Evolutionary conservation across 441 rosid species (phyloP), one percentile per base, ranked within the genome.

Genomic region (Mallotus repandus): DNA sequence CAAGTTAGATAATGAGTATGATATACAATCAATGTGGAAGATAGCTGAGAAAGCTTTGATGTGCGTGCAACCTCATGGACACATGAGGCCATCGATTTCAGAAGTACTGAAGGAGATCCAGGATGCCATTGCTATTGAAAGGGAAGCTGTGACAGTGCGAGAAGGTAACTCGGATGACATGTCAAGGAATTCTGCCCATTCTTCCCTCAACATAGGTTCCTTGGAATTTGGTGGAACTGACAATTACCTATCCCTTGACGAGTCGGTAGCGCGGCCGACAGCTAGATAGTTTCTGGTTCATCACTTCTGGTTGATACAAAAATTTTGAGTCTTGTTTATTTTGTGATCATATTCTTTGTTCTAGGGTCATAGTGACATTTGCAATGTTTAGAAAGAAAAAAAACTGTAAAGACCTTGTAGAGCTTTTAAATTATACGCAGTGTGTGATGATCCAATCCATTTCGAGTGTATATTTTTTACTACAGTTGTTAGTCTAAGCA

Each of bases 11-110:
- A 81, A 86, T 12, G 96, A 87, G 19, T 96, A 90, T n/a, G 97
- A 94, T 75, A 86, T 91, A 63, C 98, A 96, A 52, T 90, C 99
- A 0, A 91, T 96, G 94, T 96, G 99, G 99, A 96, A 96, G 84
- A 90, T 96, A 19, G 99, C 98, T 0, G 99, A 96, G 87, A 93
- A 88, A 71, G 99, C 99, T 2, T 76, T 93, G 76, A 83, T 89
- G 84, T 96, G 99, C 6, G 96, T 96, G 62, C 89, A 81, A 75
- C 94, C 99, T 13, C 97, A 93, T 19, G 97, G 99, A 35, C 80
- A 87, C 81, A 81, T 87, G 97, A 89, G 99, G 76, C 99, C 99
- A 1, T 87, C 97, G 0, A 93, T 96, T 55, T 91, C 99, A 0
- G 97, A 93, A 58, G 99, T 93, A 66, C 93, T 91, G 58, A 96